Evolutionary conservation across 1,284 basidiomycete genomes (phyloP).

Genomic region (Cutaneotrichosporon cavernicola): DNA sequence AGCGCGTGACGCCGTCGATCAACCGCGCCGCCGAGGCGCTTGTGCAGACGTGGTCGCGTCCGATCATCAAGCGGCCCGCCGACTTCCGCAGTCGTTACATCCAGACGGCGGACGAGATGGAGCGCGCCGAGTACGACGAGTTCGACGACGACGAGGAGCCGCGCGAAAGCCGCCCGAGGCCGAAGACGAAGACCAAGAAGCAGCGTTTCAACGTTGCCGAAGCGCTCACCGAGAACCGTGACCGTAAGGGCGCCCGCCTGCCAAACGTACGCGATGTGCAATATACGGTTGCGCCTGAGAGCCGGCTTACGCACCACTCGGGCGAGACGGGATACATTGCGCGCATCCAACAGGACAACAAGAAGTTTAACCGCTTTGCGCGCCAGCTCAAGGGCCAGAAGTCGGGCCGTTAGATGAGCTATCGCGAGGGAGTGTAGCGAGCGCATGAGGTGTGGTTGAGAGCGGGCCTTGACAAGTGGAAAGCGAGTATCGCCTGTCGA

Average conservation of each 20-base stretch:
- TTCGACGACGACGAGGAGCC: slow-evolving; percentile 23
- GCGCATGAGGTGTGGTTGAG: not conserved
- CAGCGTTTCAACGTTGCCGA: slow-evolving; percentile 41
- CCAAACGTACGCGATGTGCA: slow-evolving; percentile 42
- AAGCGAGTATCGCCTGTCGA: no score
- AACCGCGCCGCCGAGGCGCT: slow-evolving; percentile 78
- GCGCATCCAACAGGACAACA: slow-evolving; percentile 47
- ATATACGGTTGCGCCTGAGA: slow-evolving; percentile 47
- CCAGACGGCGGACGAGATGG: slow-evolving; percentile 29
- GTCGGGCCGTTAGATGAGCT: not conserved
- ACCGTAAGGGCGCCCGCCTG: slow-evolving; percentile 43
- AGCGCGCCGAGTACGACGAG: slow-evolving; percentile 15
- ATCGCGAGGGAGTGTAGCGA: not conserved
- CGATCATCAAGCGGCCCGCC: slow-evolving; percentile 86
- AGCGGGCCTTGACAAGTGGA: no score
- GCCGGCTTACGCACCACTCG: slow-evolving; percentile 34
- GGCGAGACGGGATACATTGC: slow-evolving; percentile 44
- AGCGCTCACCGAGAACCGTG: slow-evolving; percentile 41
- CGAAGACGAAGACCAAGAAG: slow-evolving; percentile 24
- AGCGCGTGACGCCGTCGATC: slow-evolving; percentile 79
- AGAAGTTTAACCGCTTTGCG: slow-evolving; percentile 50
- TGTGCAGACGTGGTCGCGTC: slow-evolving; percentile 85
- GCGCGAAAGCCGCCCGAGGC: slow-evolving; percentile 12
- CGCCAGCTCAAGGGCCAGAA: slow-evolving; percentile 38
- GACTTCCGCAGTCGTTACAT: slow-evolving; percentile 61